Evolutionary conservation across 1,139 yeast genomes (phyloP).

Genomic region (Yamadazyma kanchanaburiensis): DNA sequence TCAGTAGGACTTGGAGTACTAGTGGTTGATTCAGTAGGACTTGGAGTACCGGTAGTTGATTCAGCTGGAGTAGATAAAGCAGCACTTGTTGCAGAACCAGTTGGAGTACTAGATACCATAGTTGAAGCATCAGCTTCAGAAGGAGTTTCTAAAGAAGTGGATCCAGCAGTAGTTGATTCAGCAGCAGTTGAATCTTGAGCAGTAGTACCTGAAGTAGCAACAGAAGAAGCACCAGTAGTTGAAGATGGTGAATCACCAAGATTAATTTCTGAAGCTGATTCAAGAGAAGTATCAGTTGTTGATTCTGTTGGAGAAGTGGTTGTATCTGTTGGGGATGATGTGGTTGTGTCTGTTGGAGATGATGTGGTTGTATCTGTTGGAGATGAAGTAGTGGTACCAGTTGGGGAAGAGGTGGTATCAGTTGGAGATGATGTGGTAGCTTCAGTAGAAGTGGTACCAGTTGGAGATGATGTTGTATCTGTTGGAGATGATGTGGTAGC

Average conservation of each 20-base stretch:
- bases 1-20: conserved; percentile 1
- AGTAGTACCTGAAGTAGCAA: background rate
- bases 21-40: conserved; percentile 1
- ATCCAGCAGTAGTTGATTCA: background rate
- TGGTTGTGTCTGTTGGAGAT: conserved; percentile 1
- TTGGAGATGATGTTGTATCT: background rate
- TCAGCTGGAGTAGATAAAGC: background rate
- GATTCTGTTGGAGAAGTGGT: background rate
- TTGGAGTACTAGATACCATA: conserved; percentile 1
- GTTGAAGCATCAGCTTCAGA: conserved; percentile 4
- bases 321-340: conserved; percentile 1
- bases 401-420: background rate
- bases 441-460: background rate
- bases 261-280: conserved; percentile 1
- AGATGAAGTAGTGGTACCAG: conserved; percentile 2
- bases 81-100: background rate
- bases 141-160: conserved; percentile 2
- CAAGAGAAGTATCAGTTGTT: background rate
- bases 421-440: conserved; percentile 3
- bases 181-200: background rate
- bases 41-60: background rate
- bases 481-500: conserved; percentile 4
- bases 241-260: background rate
- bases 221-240: background rate
- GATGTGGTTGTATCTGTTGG: conserved; percentile 4